Evolutionary conservation across 805 yeast species (phyloP), one percentile per base, ranked within the genome.

Genomic region (Kluyveromyces wickerhamii): DNA sequence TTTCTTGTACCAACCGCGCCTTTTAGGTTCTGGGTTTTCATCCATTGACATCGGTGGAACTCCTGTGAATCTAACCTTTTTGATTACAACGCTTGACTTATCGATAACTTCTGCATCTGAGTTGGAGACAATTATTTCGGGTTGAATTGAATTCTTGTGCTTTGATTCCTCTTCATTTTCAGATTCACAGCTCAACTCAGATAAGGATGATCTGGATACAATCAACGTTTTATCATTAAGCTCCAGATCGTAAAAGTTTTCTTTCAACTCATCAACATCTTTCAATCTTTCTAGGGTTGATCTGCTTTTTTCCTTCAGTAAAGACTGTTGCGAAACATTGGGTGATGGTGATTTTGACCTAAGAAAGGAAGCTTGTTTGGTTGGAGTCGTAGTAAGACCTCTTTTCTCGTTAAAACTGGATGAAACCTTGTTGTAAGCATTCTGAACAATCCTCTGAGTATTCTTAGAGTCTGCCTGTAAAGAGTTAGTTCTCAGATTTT

Each of bases 1-100:
- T 21, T 59, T 59, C 33, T 53, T 55, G 37, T 57, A 57, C 63
- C 63, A 59, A 1, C 63, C 62, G 29, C 47, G 47, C 30, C 48
- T 55, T 18, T 51, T 56, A 2, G 63, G 62, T 23, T 36, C 41
- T 3, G 51, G 48, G 12, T 55, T 46, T 34, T 58, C 63, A 12
- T 48, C 45, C 2, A 40, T 44, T 1, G 49, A 38, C 50, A 57
- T 49, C 6, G 64, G 62, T 4, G 63, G 59, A 1, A 59, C 64
- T 9, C 63, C 63, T 4, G 44, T 36, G 37, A 59, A 59, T 19
- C 63, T 47, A 3, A 59, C 64, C 29, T 49, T 58, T 40, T 56
- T 56, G 4, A 40, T 34, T 4, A 13, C 26, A 25, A 11, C 24
- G n/a, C 13, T 13, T 9, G 5, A 5, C 10, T 20, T 12, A 9